These are phyloP conservation scores for Aspergillus tamarii DNA, from an alignment of 2,329 filamentous ascomycete species.

Conservation along the genomic window DNA sequence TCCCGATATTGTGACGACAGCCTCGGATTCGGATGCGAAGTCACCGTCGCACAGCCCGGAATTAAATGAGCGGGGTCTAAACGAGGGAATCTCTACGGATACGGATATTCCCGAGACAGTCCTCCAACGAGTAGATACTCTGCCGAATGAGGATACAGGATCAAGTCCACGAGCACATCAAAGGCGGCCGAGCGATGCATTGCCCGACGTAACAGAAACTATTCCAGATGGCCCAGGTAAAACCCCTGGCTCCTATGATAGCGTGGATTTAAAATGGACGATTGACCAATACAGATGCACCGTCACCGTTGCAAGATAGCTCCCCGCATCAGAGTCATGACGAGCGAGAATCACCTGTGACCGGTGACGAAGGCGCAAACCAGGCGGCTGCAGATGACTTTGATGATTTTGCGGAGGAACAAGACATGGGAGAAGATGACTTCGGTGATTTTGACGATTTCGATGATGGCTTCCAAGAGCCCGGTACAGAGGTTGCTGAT, in stretches of 20 bases:
- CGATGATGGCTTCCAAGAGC: constrained; percentile 66
- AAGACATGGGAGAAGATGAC: constrained; percentile 56
- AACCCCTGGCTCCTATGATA: constrained; percentile 43
- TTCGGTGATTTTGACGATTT: constrained; percentile 74
- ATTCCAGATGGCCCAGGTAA: constrained; percentile 60
- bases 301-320: constrained; percentile 56
- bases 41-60: constrained; percentile 23
- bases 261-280: constrained; percentile 47
- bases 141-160: constrained; percentile 38
- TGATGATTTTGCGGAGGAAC: constrained; percentile 57
- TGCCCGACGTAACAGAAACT: constrained; percentile 47
- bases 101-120: constrained; percentile 47
- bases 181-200: constrained; percentile 46
- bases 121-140: constrained; percentile 48
- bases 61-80: constrained; percentile 19
- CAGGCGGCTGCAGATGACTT: constrained; percentile 68
- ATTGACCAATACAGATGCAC: constrained; percentile 66
- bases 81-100: constrained; percentile 10
- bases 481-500: constrained; percentile 34
- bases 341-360: constrained; percentile 46
- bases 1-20: constrained; percentile 60
- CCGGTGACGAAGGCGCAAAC: constrained; percentile 55
- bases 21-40: constrained; percentile 41
- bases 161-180: constrained; percentile 42
- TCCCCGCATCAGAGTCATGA: constrained; percentile 46